Conservation (phyloP, 1,284 basidiomycete species). For the Ustilago curta region DNA sequence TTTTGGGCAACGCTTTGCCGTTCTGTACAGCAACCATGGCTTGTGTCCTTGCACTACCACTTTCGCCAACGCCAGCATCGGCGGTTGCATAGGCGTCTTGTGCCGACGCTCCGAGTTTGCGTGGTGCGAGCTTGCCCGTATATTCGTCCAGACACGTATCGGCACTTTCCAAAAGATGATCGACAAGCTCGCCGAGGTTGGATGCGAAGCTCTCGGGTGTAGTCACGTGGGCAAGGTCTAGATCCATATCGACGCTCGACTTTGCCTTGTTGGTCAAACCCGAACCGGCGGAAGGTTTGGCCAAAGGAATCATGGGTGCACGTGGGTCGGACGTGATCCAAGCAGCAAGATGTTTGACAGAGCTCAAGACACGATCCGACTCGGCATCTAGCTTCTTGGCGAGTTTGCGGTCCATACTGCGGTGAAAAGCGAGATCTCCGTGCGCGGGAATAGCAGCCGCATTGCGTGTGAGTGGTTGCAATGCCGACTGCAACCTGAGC, state of each 20-base stretch:
- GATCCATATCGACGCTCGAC: conserved; percentile 13
- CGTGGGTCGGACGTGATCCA: conserved; percentile 48
- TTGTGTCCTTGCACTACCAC: conserved; percentile 8
- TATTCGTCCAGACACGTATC: conserved; percentile 85
- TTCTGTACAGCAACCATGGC: conserved; percentile 38
- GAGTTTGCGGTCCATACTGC: conserved; percentile 81
- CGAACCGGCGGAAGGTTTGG: conserved; percentile 6
- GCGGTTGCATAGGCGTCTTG: conserved; percentile 6
- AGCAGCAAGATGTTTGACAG: conserved; percentile 42
- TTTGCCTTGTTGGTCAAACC: conserved; percentile 17
- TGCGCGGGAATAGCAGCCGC: conserved; percentile 69
- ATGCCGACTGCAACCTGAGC: conserved; percentile 45
- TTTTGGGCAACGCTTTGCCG: conserved; percentile 43
- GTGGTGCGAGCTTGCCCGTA: conserved; percentile 78
- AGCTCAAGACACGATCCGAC: conserved; percentile 73
- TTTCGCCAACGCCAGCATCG: not conserved
- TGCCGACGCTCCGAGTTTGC: conserved; percentile 35
- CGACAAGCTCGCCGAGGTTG: conserved; percentile 84
- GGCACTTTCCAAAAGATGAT: conserved; percentile 84
- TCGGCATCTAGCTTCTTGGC: conserved; percentile 77
- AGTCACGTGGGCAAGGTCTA: conserved; percentile 50
- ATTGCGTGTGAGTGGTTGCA: conserved; percentile 57
- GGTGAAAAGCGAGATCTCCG: conserved; percentile 82
- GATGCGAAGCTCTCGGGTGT: conserved; percentile 80
- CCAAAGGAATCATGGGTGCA: conserved; percentile 38